Percentiles rank a stretch among this genome's conserved stretches.
Evolutionary conservation across 768 basidiomycete genomes (phyloP).

Genomic region (Candolleomyces eurysporus): DNA sequence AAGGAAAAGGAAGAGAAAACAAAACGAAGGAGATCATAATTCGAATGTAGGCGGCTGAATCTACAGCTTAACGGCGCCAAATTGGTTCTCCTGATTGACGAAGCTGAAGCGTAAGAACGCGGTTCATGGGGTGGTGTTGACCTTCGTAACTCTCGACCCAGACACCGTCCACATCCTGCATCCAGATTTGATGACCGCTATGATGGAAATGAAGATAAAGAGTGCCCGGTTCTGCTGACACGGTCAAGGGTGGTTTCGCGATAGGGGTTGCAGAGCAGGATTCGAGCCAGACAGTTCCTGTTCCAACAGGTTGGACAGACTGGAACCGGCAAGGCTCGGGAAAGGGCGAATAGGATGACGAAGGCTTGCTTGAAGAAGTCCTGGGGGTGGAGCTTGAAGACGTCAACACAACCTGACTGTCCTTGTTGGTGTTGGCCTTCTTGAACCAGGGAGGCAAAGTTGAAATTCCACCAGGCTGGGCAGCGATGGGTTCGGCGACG

Average conservation of each 20-base stretch:
- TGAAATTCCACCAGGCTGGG: too few relatives aligned
- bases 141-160: not conserved
- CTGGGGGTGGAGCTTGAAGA: too few relatives aligned
- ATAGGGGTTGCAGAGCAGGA: not conserved
- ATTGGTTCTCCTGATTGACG: not conserved
- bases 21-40: not conserved
- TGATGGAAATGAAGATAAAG: not conserved
- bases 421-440: too few relatives aligned
- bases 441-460: too few relatives aligned
- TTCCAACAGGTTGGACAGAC: not conserved
- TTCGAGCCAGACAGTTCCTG: not conserved
- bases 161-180: not conserved
- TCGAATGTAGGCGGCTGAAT: not conserved
- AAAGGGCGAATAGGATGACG: too few relatives aligned
- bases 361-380: too few relatives aligned
- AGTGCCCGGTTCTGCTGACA: not conserved
- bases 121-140: not conserved
- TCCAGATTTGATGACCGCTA: not conserved
- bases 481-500: too few relatives aligned
- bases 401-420: too few relatives aligned
- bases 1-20: not conserved
- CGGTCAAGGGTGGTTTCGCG: not conserved
- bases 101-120: not conserved
- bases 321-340: not conserved
- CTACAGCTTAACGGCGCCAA: not conserved